These are phyloP conservation scores for Cladorrhinum sp. DNA, from an alignment of 2,329 filamentous ascomycete species.

Conservation along the genomic window DNA sequence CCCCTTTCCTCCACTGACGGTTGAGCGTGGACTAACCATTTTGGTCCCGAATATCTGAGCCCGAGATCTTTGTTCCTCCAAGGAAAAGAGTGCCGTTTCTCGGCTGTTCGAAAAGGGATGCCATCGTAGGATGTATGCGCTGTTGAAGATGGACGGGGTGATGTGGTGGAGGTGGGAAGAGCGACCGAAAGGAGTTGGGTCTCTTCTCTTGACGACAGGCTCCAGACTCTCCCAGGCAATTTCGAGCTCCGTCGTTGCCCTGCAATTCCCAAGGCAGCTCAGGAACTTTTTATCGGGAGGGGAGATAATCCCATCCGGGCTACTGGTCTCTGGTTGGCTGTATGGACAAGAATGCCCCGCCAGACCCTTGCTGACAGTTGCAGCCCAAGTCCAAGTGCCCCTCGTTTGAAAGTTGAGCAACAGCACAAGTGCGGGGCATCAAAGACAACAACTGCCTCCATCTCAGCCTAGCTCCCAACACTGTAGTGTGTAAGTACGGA, in stretches of 20 bases:
- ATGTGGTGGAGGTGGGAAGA: slow-evolving; percentile 9
- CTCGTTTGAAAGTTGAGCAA: slow-evolving; percentile 15
- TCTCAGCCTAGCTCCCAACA: too few relatives aligned
- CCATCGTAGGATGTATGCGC: slow-evolving; percentile 54
- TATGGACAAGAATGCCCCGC: neutral
- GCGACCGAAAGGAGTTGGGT: slow-evolving; percentile 14
- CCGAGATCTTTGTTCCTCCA: slow-evolving; percentile 95
- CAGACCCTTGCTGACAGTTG: slow-evolving; percentile 1
- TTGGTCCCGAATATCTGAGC: slow-evolving; percentile 93
- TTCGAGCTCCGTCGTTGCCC: slow-evolving; percentile 25
- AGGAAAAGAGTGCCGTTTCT: slow-evolving; percentile 95
- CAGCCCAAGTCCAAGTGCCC: slow-evolving; percentile 22
- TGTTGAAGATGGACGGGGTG: slow-evolving; percentile 10
- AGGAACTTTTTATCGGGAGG: slow-evolving; percentile 28
- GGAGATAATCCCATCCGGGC: slow-evolving; percentile 26
- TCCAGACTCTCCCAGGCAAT: slow-evolving; percentile 24
- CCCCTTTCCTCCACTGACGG: slow-evolving; percentile 1
- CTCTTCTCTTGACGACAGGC: slow-evolving; percentile 22
- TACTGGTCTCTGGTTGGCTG: neutral
- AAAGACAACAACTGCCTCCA: slow-evolving; percentile 14
- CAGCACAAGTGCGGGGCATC: slow-evolving; percentile 25
- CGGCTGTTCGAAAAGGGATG: slow-evolving; percentile 93
- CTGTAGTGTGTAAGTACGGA: too few relatives aligned
- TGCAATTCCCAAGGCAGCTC: slow-evolving; percentile 23
- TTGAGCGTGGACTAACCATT: slow-evolving; percentile 59